A percentile compares a stretch with the other conserved stretches of the same genome.
phyloP scores from a whole-genome alignment of 345 rosid species.

The Eutrema yunnanense region DNA sequence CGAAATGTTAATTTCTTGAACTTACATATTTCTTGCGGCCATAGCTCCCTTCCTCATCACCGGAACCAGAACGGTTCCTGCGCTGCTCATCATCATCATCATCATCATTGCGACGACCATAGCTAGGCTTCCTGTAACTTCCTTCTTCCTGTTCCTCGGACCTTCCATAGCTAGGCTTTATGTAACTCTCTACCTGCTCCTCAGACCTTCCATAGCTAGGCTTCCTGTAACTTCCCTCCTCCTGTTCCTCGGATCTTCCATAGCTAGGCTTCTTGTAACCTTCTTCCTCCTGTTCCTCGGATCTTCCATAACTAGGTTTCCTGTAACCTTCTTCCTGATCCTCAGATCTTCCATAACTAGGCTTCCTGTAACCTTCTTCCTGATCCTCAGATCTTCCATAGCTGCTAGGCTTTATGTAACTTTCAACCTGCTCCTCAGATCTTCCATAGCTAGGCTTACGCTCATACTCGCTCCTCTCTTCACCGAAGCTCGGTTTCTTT shows the following conservation, averaged over 20 bases:
- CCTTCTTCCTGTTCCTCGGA: constrained; percentile 43
- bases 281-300: constrained; percentile 40
- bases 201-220: constrained; percentile 32
- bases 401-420: constrained; percentile 28
- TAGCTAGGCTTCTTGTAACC: constrained; percentile 33
- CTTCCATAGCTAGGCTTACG: constrained; percentile 24
- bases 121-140: constrained; percentile 30
- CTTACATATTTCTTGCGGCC: constrained; percentile 92
- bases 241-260: constrained; percentile 19
- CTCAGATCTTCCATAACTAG: constrained; percentile 13
- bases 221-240: neutral
- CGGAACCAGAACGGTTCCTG: constrained; percentile 37
- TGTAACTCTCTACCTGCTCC: constrained; percentile 28
- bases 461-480: constrained; percentile 16
- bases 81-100: constrained; percentile 44
- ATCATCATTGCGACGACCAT: constrained; percentile 50
- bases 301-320: constrained; percentile 22
- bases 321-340: neutral
- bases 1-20: neutral
- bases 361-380: neutral
- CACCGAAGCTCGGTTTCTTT: constrained; percentile 18
- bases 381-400: constrained; percentile 37
- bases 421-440: constrained; percentile 32
- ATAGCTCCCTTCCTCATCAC: constrained; percentile 51
- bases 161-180: constrained; percentile 33